phyloP scores from a whole-genome alignment of 768 basidiomycete genomes.

The Amanita inopinata region DNA sequence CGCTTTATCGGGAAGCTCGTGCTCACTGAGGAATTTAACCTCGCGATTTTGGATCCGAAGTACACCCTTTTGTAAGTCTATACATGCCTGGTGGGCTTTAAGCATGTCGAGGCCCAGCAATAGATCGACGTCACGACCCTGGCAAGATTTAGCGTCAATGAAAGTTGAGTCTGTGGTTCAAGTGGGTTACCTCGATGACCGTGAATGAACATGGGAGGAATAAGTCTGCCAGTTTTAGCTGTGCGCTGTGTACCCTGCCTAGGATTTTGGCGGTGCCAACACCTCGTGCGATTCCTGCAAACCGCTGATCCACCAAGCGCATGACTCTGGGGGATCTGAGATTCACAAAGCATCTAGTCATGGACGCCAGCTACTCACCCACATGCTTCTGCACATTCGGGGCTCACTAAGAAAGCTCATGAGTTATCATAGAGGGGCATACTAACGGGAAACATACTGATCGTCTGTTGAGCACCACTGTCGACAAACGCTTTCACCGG shows the following conservation, averaged over 20 bases:
- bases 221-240: slow-evolving; percentile 80
- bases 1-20: slow-evolving; percentile 84
- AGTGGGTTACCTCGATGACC: slow-evolving; percentile 72
- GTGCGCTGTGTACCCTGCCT: slow-evolving; percentile 89
- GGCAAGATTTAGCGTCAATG: slow-evolving; percentile 1
- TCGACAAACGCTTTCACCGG: slow-evolving; percentile 97
- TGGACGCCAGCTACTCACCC: slow-evolving; percentile 55
- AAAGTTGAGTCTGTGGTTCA: neutral
- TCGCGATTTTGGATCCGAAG: slow-evolving; percentile 90
- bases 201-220: slow-evolving; percentile 86
- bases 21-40: slow-evolving; percentile 84
- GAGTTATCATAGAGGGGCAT: slow-evolving; percentile 5
- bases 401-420: slow-evolving; percentile 54
- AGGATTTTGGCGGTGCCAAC: slow-evolving; percentile 94
- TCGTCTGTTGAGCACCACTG: slow-evolving; percentile 94
- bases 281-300: slow-evolving; percentile 82
- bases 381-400: slow-evolving; percentile 85
- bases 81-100: slow-evolving; percentile 92
- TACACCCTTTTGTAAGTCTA: slow-evolving; percentile 84
- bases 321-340: slow-evolving; percentile 75
- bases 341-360: too few species aligned
- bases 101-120: slow-evolving; percentile 99
- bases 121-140: slow-evolving; percentile 92
- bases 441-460: slow-evolving; percentile 52
- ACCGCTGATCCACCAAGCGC: slow-evolving; percentile 84